A percentile compares a stretch with the other conserved stretches of the same genome.
These are phyloP conservation scores for Talaromyces sp. DNA, from an alignment of 2,329 filamentous ascomycete genomes.

Conservation along the genomic window DNA sequence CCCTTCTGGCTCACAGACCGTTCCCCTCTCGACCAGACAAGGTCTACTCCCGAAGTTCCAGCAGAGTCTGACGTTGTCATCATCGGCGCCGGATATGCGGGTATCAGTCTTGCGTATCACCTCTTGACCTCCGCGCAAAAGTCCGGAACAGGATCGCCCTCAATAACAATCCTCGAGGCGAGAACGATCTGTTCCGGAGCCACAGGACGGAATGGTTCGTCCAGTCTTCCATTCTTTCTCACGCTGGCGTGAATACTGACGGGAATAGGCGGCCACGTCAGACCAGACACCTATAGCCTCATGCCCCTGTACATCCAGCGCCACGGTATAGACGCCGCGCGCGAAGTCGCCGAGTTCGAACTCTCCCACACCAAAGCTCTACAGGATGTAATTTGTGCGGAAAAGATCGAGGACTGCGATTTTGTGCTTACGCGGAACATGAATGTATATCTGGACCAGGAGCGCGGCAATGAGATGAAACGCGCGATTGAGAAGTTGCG, in stretches of 20 bases:
- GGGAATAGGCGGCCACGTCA: slow-evolving; percentile 37
- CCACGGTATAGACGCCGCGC: slow-evolving; percentile 36
- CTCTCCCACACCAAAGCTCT: slow-evolving; percentile 40
- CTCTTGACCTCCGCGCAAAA: slow-evolving; percentile 25
- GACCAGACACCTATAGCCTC: slow-evolving; percentile 43
- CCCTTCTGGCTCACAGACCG: slow-evolving; percentile 44
- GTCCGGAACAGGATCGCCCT: background rate
- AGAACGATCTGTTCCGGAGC: slow-evolving; percentile 35
- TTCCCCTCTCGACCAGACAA: slow-evolving; percentile 39
- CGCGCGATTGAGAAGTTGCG: slow-evolving; percentile 31
- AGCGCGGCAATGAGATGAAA: slow-evolving; percentile 29
- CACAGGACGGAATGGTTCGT: slow-evolving; percentile 42
- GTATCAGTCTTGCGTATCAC: slow-evolving; percentile 45
- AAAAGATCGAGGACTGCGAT: slow-evolving; percentile 47
- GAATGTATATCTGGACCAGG: slow-evolving; percentile 40
- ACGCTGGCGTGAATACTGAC: background rate
- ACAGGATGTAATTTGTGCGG: slow-evolving; percentile 40
- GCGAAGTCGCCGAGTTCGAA: slow-evolving; percentile 43
- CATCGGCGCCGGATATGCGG: slow-evolving; percentile 48
- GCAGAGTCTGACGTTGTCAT: slow-evolving; percentile 44
- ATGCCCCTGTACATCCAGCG: slow-evolving; percentile 37
- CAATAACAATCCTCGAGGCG: slow-evolving; percentile 21
- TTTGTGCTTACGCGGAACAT: slow-evolving; percentile 41
- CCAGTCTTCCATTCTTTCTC: background rate
- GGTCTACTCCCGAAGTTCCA: slow-evolving; percentile 41